Base-by-base conservation (phyloP, 2,329 filamentous ascomycete species). In the Fusarium haematococcum region DNA sequence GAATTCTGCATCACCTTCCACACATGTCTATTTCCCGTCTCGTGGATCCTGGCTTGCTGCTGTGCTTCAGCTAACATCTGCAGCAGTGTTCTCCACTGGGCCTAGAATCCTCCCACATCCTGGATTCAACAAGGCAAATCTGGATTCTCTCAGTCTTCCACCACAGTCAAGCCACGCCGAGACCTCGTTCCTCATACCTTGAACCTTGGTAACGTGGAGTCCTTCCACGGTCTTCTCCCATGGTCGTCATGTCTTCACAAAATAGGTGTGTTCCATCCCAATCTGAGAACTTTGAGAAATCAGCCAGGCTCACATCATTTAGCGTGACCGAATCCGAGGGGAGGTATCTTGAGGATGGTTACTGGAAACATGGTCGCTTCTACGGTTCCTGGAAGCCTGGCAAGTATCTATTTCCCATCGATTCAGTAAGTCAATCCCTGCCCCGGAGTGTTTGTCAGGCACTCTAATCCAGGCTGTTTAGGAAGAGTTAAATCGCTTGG, bases 331-430 rank as follows among this genome's bases (percentile, higher is more conserved):
- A 74, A 50, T 54, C 70, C 20, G 69, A 73, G 45, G 68, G 69
- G 54, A 75, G 71, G 33, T 66, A 73, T 56, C 71, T 79, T 11
- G 63, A 79, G 35, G 76, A 78, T 64, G 82, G 81, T 2, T 80
- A 77, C 65, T 83, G 81, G 77, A 92, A 94, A 80, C 92, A 95
- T 83, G 92, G 90, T 23, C 89, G 94, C 63, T 86, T 86, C 71
- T 96, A 94, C 80, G 91, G 93, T 79, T 89, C 88, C 27, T 94
- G 88, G 81, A 88, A 89, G 72, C 88, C 85, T 76, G 92, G 91
- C 63, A 90, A 92, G 76, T 96, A 96, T 81, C 87, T 94, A 83
- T 90, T 93, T 73, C 94, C 94, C 25, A 93, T 93, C 81, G 94
- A 97, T 81, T 90, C 93, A 83, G 92, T 93, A 85, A 82, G 86